Evolutionary conservation across 306 rosid genomes (phyloP).

Genomic region (Malus fusca): DNA sequence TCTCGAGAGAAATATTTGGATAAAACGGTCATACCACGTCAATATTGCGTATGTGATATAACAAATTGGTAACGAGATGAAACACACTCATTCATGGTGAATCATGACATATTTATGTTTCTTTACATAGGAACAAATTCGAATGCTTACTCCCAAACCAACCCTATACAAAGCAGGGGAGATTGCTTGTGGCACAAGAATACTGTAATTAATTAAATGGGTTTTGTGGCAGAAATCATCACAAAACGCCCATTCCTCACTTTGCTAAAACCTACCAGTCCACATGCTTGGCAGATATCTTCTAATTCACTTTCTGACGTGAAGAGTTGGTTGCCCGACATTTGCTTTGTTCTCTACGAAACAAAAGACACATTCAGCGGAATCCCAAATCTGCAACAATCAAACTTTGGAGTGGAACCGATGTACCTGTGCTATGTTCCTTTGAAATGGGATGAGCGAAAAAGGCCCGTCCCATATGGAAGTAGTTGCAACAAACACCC

Average conservation of each 20-base stretch:
- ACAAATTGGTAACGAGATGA: not conserved
- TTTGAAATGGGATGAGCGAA: conserved; percentile 45
- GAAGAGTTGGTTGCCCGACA: conserved; percentile 41
- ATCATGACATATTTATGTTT: not conserved
- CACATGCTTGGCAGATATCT: conserved; percentile 79
- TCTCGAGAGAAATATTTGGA: not conserved
- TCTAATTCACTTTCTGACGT: conserved; percentile 66
- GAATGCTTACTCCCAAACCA: not conserved
- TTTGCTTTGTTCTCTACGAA: conserved; percentile 38
- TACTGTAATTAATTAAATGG: conserved; percentile 11
- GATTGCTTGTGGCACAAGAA: conserved; percentile 8
- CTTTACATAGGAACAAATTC: not conserved
- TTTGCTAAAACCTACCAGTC: conserved; percentile 26
- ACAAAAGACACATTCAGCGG: not conserved
- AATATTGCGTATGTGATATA: not conserved
- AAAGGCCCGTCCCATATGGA: conserved; percentile 63
- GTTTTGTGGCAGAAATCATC: conserved; percentile 77
- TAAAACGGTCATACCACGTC: not conserved
- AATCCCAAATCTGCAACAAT: not conserved
- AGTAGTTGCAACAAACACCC: conserved; percentile 86
- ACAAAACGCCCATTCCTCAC: conserved; percentile 65
- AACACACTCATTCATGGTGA: not conserved
- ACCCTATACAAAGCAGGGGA: not conserved
- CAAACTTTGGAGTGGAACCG: not conserved
- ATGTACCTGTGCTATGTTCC: conserved; percentile 49